These are phyloP conservation scores for Stemphylium lycopersici DNA, from an alignment of 2,329 filamentous ascomycete species.

Conservation along the genomic window DNA sequence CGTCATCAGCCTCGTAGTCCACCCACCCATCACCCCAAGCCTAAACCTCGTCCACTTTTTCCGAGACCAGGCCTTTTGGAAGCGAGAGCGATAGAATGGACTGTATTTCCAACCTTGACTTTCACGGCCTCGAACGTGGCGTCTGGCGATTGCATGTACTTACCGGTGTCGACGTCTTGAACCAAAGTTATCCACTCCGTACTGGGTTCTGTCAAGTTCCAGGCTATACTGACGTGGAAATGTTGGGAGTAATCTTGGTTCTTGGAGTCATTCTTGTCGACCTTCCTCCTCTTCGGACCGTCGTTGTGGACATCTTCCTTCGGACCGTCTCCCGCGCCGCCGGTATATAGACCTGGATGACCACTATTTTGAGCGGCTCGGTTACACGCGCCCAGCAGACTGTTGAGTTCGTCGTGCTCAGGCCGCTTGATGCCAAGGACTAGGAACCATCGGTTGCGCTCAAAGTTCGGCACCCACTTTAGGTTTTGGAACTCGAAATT, in stretches of 20 bases:
- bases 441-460: slow-evolving; percentile 79
- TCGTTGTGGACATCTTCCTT: slow-evolving; percentile 25
- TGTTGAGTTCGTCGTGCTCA: slow-evolving; percentile 46
- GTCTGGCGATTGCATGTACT: slow-evolving; percentile 26
- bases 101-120: slow-evolving; percentile 54
- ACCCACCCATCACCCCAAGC: slow-evolving; percentile 19
- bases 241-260: slow-evolving; percentile 53
- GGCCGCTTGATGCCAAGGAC: slow-evolving; percentile 67
- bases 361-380: slow-evolving; percentile 62
- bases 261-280: slow-evolving; percentile 5
- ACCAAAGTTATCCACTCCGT: slow-evolving; percentile 34
- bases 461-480: slow-evolving; percentile 71
- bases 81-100: slow-evolving; percentile 42
- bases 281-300: slow-evolving; percentile 23
- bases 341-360: slow-evolving; percentile 73
- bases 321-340: slow-evolving; percentile 38
- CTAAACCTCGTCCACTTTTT: slow-evolving; percentile 21
- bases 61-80: slow-evolving; percentile 22
- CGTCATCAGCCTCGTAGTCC: slow-evolving; percentile 11
- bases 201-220: slow-evolving; percentile 59
- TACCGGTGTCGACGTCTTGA: slow-evolving; percentile 27
- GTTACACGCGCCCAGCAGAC: slow-evolving; percentile 73
- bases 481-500: slow-evolving; percentile 54
- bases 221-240: slow-evolving; percentile 91
- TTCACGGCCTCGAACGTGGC: slow-evolving; percentile 53